Percentiles rank a stretch among this genome's conserved stretches.
phyloP scores from a whole-genome alignment of 2,329 filamentous ascomycete genomes.

The Aciculosporium take region DNA sequence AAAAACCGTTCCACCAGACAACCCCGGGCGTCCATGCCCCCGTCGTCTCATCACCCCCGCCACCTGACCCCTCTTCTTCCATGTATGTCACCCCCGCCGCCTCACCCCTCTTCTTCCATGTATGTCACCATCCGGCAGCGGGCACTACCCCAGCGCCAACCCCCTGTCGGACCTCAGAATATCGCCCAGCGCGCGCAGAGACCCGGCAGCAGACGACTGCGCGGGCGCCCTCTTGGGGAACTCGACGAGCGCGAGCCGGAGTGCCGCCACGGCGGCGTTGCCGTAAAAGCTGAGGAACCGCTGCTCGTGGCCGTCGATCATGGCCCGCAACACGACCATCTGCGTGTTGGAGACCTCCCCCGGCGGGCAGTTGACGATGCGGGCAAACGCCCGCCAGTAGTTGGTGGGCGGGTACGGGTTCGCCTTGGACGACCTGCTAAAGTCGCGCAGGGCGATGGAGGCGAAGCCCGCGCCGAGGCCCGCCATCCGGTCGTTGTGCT shows the following conservation, averaged over 20 bases:
- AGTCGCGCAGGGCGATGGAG: constrained; percentile 69
- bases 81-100: too few species aligned
- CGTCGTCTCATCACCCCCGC: too few species aligned
- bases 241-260: constrained; percentile 59
- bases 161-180: constrained; percentile 37
- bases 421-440: constrained; percentile 49
- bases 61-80: too few species aligned
- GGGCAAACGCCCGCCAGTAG: constrained; percentile 70
- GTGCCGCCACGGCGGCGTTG: constrained; percentile 53
- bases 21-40: too few species aligned
- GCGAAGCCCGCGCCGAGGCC: constrained; percentile 77
- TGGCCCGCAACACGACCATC: constrained; percentile 52
- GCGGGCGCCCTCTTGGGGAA: constrained; percentile 45
- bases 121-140: too few species aligned
- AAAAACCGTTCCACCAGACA: too few species aligned
- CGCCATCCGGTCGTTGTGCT: constrained; percentile 70
- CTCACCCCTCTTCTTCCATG: too few species aligned
- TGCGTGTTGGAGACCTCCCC: constrained; percentile 58
- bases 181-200: constrained; percentile 38
- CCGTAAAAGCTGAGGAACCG: constrained; percentile 75
- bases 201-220: constrained; percentile 34
- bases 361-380: constrained; percentile 61
- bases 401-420: constrained; percentile 66
- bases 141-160: constrained; percentile 28
- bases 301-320: constrained; percentile 59